Percentiles rank a stretch among this genome's conserved stretches.
phyloP scores from a whole-genome alignment of 345 rosid genomes.

The Populus alba region DNA sequence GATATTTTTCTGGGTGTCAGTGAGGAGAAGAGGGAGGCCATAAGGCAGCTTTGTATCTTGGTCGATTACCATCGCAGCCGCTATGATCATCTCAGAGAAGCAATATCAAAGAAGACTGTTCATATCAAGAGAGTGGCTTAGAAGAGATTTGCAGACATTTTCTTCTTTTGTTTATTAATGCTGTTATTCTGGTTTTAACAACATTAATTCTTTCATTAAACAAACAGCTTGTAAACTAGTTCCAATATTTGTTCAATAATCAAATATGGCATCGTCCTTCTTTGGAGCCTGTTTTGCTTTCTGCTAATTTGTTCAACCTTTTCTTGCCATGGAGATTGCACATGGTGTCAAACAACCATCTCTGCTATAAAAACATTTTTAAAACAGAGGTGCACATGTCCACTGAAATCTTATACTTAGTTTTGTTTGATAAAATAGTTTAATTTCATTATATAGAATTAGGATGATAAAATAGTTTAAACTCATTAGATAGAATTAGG shows the following conservation, averaged over 20 bases:
- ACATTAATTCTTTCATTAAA: background rate
- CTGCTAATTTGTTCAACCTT: background rate
- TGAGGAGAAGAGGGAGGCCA: constrained; percentile 29
- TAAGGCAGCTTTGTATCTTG: constrained; percentile 20
- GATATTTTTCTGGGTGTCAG: background rate
- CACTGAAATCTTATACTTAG: too few species aligned
- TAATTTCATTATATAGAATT: too few species aligned
- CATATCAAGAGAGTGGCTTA: constrained; percentile 8
- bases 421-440: too few species aligned
- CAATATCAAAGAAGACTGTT: constrained; percentile 21
- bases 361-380: too few species aligned
- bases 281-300: background rate
- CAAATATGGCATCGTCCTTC: too few species aligned
- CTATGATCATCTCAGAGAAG: constrained; percentile 23
- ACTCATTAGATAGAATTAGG: too few species aligned
- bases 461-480: too few species aligned
- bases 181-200: background rate
- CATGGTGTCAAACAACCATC: too few species aligned
- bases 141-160: background rate
- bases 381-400: too few species aligned
- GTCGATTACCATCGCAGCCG: constrained; percentile 34
- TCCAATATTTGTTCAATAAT: background rate
- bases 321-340: background rate
- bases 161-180: background rate
- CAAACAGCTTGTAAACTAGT: background rate